Evolutionary conservation across 2,329 filamentous ascomycete species (phyloP).

Genomic region (Blumeria graminis): DNA sequence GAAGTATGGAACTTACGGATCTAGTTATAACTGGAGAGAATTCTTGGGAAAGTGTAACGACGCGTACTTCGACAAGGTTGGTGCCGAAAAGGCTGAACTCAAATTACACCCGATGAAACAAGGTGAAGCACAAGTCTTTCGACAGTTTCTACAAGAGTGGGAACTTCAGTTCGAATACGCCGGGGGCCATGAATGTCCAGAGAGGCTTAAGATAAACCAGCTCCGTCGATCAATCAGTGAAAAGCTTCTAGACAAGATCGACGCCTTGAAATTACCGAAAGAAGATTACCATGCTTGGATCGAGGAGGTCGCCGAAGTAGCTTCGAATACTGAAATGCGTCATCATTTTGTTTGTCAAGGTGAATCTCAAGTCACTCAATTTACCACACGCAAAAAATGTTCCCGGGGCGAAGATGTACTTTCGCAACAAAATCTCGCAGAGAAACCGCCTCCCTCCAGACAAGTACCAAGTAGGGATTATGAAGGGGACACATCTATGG

Average conservation of each 20-base stretch:
- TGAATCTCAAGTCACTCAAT: not conserved
- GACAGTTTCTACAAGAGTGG: not conserved
- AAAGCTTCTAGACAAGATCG: not conserved
- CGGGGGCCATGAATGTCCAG: not conserved
- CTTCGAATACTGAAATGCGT: not conserved
- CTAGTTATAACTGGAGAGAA: not conserved
- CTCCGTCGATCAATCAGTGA: not conserved
- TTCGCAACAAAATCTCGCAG: not conserved
- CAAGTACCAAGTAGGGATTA: not conserved
- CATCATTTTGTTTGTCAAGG: not conserved
- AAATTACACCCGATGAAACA: not conserved
- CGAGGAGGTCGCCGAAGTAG: not conserved
- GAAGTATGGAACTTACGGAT: not conserved
- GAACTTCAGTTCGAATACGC: not conserved
- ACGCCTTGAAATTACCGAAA: not conserved
- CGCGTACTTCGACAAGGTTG: not conserved
- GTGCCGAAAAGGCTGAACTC: not conserved
- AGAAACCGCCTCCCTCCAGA: not conserved
- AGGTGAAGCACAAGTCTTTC: not conserved
- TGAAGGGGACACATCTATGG: not conserved
- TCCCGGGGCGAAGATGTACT: not conserved
- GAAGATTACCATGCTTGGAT: not conserved
- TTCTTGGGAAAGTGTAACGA: not conserved
- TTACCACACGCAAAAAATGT: not conserved
- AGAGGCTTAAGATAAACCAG: not conserved